Conservation (phyloP, 257 asterid species). For the Nicotiana tabacum region DNA sequence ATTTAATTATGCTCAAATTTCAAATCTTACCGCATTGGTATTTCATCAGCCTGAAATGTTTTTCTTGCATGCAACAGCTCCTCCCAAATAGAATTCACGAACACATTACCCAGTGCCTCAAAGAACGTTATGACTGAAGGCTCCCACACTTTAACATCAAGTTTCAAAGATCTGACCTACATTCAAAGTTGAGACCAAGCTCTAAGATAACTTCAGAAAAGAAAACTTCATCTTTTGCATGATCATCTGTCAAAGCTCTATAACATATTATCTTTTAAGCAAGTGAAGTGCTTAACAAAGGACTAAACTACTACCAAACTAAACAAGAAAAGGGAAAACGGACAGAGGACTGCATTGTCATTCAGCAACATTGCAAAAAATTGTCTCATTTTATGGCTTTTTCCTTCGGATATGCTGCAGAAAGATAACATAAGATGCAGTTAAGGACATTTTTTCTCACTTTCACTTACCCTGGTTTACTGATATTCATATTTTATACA, state of each 20-base stretch:
- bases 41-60: constrained; percentile 84
- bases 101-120: constrained; percentile 78
- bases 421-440: neutral
- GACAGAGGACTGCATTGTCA: constrained; percentile 2
- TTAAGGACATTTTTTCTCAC: neutral
- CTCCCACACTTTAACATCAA: constrained; percentile 92
- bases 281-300: neutral
- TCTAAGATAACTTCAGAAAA: constrained; percentile 12
- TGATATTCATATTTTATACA: neutral
- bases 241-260: constrained; percentile 5
- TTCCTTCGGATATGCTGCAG: neutral
- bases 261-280: neutral
- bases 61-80: constrained; percentile 65
- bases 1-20: constrained; percentile 2
- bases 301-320: neutral
- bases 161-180: constrained; percentile 84
- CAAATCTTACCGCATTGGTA: constrained; percentile 64
- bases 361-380: neutral
- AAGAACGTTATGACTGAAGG: constrained; percentile 69
- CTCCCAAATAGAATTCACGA: constrained; percentile 84
- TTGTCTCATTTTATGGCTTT: neutral
- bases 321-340: neutral
- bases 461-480: neutral
- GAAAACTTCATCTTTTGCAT: constrained; percentile 1
- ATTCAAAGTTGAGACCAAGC: constrained; percentile 11